Base-by-base conservation (phyloP, 169 alveolate genomes). In the Plasmodium vivax region DNA sequence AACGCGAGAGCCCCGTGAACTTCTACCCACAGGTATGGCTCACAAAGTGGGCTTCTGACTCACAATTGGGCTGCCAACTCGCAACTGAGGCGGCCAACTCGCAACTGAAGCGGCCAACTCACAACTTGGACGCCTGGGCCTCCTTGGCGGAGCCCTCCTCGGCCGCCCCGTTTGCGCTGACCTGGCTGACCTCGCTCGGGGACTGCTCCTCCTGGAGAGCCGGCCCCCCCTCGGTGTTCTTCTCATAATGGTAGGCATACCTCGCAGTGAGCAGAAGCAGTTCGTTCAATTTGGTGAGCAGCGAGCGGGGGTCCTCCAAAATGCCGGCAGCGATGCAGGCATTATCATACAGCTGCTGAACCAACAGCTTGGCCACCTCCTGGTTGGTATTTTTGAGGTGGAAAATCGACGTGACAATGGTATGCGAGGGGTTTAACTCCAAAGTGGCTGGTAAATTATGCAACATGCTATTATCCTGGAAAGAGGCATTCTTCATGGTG, bases 271-370 rank as follows among this genome's bases (percentile, higher is more conserved):
- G 92, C 34, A 94, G 73, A 23, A 97, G 96, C 81, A 97, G 92
- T 87, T 97, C 95, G 96, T 98, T 96, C 72, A 98, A 96, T 45
- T 98, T 90, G 19, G 95, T 96, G 91, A 98, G 96, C 96, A 98
- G 96, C 19, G 97, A 92, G n/a, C 98, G 95, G 9, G 99, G 99
- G 68, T 98, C 99, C 75, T 98, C 99, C 90, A 98, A 96, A 54
- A 97, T 97, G 36, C 99, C 99, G 9, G 99, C 99, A 5, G 99
- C 99, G 54, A 98, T 97, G 87, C 98, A 96, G 9, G 99, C 99
- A 92, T 97, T 98, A 96, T 98, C 99, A 79, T 93, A 97, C 12
- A 98, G 96, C 96, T 97, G 98, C 23, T 93, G 95, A 6, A 94
- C 96, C 45, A 95, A 92, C 14, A 96, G 96, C 96, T 96, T 95